These are phyloP conservation scores for Didymella glomerata DNA, from an alignment of 2,329 filamentous ascomycete genomes.

Conservation along the genomic window DNA sequence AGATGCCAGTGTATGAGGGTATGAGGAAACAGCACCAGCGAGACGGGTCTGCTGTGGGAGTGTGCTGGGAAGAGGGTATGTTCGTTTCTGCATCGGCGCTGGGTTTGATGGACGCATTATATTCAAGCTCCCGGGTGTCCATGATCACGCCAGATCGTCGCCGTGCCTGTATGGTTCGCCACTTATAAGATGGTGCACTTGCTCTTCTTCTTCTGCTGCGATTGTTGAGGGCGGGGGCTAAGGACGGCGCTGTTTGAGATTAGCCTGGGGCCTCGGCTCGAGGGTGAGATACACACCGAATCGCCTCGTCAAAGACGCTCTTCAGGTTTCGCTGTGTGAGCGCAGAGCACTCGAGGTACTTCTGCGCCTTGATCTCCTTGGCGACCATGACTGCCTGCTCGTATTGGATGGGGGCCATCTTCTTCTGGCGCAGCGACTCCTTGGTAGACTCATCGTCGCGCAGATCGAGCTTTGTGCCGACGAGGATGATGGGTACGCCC, in stretches of 20 bases:
- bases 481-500: constrained; percentile 93
- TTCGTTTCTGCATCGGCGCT: constrained; percentile 18
- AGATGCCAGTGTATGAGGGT: constrained; percentile 31
- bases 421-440: constrained; percentile 84
- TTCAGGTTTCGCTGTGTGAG: constrained; percentile 96
- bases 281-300: constrained; percentile 72
- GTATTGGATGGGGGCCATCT: constrained; percentile 97
- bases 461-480: constrained; percentile 96
- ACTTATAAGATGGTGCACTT: constrained; percentile 43
- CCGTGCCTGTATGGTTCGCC: constrained; percentile 12
- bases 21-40: constrained; percentile 20
- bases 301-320: constrained; percentile 98
- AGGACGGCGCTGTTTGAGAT: constrained; percentile 50
- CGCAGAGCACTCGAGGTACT: constrained; percentile 97
- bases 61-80: constrained; percentile 17
- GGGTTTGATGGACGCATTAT: constrained; percentile 28
- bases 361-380: constrained; percentile 94
- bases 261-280: constrained; percentile 18
- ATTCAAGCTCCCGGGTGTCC: constrained; percentile 35
- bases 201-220: constrained; percentile 38
- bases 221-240: constrained; percentile 49
- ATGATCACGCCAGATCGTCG: constrained; percentile 35
- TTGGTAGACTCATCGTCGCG: constrained; percentile 85
- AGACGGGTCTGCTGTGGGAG: constrained; percentile 14
- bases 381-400: constrained; percentile 88